Evolutionary conservation across 768 basidiomycete species (phyloP).

Genomic region (Pulveroboletus sp.): DNA sequence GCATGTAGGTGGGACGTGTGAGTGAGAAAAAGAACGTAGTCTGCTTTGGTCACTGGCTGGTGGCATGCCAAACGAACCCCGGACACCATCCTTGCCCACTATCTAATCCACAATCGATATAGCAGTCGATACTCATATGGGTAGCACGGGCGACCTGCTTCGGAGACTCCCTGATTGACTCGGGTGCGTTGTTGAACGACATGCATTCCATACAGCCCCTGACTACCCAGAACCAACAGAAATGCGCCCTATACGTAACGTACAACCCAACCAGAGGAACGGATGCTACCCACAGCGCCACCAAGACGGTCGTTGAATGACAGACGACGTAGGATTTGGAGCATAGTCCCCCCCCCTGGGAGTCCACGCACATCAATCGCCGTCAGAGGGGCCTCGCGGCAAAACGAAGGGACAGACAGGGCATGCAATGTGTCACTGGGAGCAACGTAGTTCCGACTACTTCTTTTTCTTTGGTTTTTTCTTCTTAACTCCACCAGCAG

Average conservation of each 20-base stretch:
- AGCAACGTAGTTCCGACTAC: constrained; percentile 25
- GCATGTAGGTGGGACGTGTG: constrained; percentile 6
- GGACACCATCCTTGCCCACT: constrained; percentile 11
- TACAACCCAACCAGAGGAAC: background rate
- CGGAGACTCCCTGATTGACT: background rate
- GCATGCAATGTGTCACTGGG: constrained; percentile 2
- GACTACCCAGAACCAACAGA: constrained; percentile 3
- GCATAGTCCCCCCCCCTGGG: background rate
- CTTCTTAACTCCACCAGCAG: constrained; percentile 70
- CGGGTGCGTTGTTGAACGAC: background rate
- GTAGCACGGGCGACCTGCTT: background rate
- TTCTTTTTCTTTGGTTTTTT: constrained; percentile 84
- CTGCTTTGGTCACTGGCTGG: background rate
- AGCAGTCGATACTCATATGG: too few relatives aligned
- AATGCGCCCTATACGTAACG: background rate
- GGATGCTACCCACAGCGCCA: background rate
- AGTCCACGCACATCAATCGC: constrained; percentile 5
- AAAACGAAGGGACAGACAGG: constrained; percentile 11
- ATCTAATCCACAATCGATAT: background rate
- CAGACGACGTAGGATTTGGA: background rate
- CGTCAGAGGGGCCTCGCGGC: background rate
- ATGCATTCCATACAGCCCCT: constrained; percentile 1
- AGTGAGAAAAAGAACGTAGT: background rate
- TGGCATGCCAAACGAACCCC: constrained; percentile 16
- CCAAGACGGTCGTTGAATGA: constrained; percentile 7